Evolutionary conservation across 352 stramenopile genomes (phyloP).

Genomic region (Phytophthora hybrid): DNA sequence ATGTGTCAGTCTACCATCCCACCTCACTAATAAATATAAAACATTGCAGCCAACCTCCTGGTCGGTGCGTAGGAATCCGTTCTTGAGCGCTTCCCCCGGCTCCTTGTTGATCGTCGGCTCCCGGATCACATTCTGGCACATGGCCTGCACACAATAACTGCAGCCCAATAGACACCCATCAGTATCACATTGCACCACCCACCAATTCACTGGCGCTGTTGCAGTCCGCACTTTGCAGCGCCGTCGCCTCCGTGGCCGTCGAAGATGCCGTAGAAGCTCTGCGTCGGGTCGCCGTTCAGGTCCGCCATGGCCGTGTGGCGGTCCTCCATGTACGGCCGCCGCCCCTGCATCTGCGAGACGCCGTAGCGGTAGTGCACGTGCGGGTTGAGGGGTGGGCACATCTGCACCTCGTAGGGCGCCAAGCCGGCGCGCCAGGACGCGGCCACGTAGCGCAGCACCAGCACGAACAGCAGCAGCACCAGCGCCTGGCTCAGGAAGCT

Average conservation of each 20-base stretch:
- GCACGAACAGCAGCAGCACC: conserved; percentile 60
- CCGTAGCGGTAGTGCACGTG: conserved; percentile 85
- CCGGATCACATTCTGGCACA: conserved; percentile 86
- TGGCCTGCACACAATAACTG: conserved; percentile 84
- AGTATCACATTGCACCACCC: conserved; percentile 7
- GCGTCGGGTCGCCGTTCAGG: conserved; percentile 80
- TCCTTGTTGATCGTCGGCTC: conserved; percentile 75
- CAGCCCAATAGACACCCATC: conserved; percentile 5
- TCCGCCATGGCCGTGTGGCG: conserved; percentile 79
- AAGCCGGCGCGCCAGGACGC: conserved; percentile 62
- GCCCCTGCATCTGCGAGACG: conserved; percentile 84
- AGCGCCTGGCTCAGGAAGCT: conserved; percentile 77
- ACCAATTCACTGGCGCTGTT: neutral
- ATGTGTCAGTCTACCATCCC: neutral
- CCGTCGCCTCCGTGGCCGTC: conserved; percentile 93
- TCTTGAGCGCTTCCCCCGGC: conserved; percentile 74
- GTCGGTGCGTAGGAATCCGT: conserved; percentile 82
- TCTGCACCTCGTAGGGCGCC: conserved; percentile 74
- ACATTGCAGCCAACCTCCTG: conserved; percentile 59
- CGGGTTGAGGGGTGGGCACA: conserved; percentile 77
- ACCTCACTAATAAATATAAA: neutral
- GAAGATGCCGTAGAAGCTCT: conserved; percentile 94
- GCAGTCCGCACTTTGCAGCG: conserved; percentile 81
- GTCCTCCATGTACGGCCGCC: conserved; percentile 93
- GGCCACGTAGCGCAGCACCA: conserved; percentile 68